Percentiles rank a stretch among this genome's conserved stretches.
Evolutionary conservation across 768 basidiomycete genomes (phyloP).

Genomic region (Boletus bicolor): DNA sequence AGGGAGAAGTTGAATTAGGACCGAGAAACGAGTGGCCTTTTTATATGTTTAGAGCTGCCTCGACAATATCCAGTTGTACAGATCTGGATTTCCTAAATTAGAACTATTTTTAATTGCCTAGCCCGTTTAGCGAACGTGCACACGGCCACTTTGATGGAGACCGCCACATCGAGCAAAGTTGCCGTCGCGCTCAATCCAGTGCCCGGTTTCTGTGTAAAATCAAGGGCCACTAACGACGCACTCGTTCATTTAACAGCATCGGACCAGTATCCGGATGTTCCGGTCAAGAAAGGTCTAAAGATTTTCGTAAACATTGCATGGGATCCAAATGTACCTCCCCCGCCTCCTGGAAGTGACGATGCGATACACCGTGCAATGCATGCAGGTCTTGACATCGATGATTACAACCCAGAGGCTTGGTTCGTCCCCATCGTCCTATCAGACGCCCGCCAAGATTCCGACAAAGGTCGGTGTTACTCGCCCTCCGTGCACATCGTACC

Average conservation of each 20-base stretch:
- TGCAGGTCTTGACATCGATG: conserved; percentile 41
- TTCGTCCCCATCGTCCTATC: conserved; percentile 74
- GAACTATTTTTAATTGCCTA: background rate
- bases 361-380: conserved; percentile 56
- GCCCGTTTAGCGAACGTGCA: background rate
- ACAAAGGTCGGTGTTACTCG: conserved; percentile 56
- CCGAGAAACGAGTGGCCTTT: conserved; percentile 12
- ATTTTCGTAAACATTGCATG: conserved; percentile 75
- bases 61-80: background rate
- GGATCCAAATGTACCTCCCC: conserved; percentile 65
- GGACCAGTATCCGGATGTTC: conserved; percentile 1
- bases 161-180: conserved; percentile 13
- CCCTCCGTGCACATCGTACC: conserved; percentile 1
- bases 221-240: conserved; percentile 42
- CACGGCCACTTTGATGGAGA: conserved; percentile 18
- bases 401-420: conserved; percentile 43
- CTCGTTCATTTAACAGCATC: conserved; percentile 19
- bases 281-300: conserved; percentile 50
- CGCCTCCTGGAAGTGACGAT: conserved; percentile 58
- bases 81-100: conserved; percentile 11
- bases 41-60: conserved; percentile 17
- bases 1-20: conserved; percentile 1
- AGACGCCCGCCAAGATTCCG: conserved; percentile 54
- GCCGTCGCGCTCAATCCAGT: conserved; percentile 48
- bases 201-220: conserved; percentile 73